Evolutionary conservation across 2,329 filamentous ascomycete species (phyloP).

Genomic region (Aspergillus viridinutans): DNA sequence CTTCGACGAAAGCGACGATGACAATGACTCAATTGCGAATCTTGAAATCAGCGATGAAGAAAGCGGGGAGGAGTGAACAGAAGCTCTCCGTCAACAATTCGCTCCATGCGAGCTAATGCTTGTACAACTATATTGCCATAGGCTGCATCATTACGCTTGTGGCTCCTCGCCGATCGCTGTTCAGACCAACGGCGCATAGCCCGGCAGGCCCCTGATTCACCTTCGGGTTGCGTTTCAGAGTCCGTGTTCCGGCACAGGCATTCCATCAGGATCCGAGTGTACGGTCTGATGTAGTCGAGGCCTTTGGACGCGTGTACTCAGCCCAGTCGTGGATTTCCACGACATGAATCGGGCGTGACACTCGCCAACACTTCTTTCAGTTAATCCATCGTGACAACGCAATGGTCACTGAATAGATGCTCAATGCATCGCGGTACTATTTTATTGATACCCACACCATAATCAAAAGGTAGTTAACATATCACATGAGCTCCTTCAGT

Average conservation of each 20-base stretch:
- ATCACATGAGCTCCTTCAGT: not conserved
- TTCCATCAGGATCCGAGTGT: not conserved
- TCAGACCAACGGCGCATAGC: not conserved
- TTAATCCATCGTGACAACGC: conserved; percentile 3
- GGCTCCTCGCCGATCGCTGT: not conserved
- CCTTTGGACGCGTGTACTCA: conserved; percentile 1
- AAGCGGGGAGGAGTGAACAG: conserved; percentile 40
- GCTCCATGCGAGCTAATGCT: not conserved
- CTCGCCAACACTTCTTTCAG: conserved; percentile 1
- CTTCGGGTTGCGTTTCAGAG: not conserved
- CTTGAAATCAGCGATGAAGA: conserved; percentile 41
- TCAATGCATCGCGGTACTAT: not conserved
- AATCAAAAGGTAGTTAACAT: conserved; percentile 3
- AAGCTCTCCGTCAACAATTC: not conserved
- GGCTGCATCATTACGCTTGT: not conserved
- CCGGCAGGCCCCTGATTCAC: not conserved
- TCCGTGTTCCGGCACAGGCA: not conserved
- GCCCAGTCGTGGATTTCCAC: conserved; percentile 11
- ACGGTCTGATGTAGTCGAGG: not conserved
- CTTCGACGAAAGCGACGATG: conserved; percentile 37
- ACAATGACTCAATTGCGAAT: conserved; percentile 41
- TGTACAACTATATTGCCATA: not conserved
- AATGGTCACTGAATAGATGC: not conserved
- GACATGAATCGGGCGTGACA: conserved; percentile 10
- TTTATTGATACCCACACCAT: conserved; percentile 20